These are phyloP conservation scores for Capsella rubella DNA, from an alignment of 441 rosid genomes.

Conservation along the genomic window DNA sequence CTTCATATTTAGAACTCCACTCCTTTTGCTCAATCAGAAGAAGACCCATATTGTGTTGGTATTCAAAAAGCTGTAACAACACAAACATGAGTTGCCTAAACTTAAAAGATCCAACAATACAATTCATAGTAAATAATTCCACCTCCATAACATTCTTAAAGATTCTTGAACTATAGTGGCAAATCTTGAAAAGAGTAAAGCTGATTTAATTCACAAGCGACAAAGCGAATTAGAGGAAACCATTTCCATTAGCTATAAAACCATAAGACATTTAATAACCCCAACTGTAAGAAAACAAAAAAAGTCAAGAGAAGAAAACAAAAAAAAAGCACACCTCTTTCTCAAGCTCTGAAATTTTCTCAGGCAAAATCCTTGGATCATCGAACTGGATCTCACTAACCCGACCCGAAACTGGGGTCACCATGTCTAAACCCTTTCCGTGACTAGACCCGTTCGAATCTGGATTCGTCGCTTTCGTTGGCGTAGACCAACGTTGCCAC, in stretches of 20 bases:
- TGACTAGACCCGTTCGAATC: conserved; percentile 42
- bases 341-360: conserved; percentile 70
- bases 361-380: conserved; percentile 45
- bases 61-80: conserved; percentile 77
- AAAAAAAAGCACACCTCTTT: conserved; percentile 57
- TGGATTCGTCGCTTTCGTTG: conserved; percentile 47
- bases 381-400: conserved; percentile 45
- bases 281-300: neutral
- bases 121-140: neutral
- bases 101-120: neutral
- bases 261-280: neutral
- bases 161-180: neutral
- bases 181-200: conserved; percentile 17
- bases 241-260: conserved; percentile 2
- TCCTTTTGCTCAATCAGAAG: conserved; percentile 91
- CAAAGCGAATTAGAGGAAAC: neutral
- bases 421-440: conserved; percentile 55
- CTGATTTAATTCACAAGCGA: neutral
- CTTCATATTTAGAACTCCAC: conserved; percentile 78
- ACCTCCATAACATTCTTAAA: neutral
- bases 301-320: neutral
- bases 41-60: conserved; percentile 95
- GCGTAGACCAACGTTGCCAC: conserved; percentile 76
- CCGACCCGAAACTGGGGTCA: conserved; percentile 50
- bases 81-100: neutral